Evolutionary conservation across 83 land plant genomes (phyloP).

Genomic region (Picea abies): DNA sequence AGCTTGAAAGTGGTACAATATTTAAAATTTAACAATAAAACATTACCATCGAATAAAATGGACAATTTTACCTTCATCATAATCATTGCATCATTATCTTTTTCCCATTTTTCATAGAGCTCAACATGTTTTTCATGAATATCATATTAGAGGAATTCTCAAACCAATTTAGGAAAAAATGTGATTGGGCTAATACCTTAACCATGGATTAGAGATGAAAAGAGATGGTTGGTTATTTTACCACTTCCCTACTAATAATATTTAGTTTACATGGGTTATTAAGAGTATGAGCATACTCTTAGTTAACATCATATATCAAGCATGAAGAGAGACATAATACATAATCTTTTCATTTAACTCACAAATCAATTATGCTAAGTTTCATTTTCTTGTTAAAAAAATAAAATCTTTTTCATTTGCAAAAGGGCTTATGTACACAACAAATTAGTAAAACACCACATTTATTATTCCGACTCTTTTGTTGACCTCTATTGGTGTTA

Average conservation of each 20-base stretch:
- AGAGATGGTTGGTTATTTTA: neutral
- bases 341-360: no score
- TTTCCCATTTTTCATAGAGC: constrained; percentile 80
- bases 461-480: no score
- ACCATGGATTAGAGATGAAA: neutral
- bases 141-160: neutral
- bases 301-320: no score
- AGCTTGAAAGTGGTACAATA: neutral
- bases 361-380: no score
- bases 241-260: constrained; percentile 63
- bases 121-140: constrained; percentile 58
- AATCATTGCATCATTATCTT: constrained; percentile 65
- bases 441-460: no score
- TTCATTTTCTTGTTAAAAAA: no score
- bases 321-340: fast-evolving
- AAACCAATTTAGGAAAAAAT: neutral
- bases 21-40: neutral
- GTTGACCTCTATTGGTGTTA: no score
- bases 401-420: no score
- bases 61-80: constrained; percentile 60
- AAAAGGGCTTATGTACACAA: no score
- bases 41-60: neutral
- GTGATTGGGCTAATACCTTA: neutral
- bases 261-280: constrained; percentile 55
- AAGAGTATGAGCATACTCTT: constrained; percentile 15